Conservation (phyloP, 768 basidiomycete species). For the Chlorophyllum brunneum region DNA sequence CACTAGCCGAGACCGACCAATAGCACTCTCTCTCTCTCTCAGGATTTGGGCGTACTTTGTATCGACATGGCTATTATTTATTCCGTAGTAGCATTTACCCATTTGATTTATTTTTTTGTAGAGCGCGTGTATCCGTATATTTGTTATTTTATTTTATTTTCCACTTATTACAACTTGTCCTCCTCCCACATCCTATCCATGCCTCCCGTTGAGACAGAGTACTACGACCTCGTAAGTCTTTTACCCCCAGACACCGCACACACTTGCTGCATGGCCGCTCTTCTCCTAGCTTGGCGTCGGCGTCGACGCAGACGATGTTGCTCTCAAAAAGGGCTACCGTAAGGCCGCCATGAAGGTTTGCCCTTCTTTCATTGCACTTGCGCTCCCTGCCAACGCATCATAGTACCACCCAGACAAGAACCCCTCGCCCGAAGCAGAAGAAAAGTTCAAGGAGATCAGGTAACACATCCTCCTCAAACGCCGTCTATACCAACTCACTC, state of each 20-base stretch:
- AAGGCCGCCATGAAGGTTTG: constrained; percentile 90
- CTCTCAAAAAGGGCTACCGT: constrained; percentile 92
- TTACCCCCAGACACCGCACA: too few relatives aligned
- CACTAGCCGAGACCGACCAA: too few relatives aligned
- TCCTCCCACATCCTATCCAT: constrained; percentile 31
- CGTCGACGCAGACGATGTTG: constrained; percentile 71
- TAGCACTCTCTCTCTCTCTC: too few relatives aligned
- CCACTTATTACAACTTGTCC: background rate
- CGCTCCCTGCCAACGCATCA: constrained; percentile 1
- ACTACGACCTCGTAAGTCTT: constrained; percentile 73
- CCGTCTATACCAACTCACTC: background rate
- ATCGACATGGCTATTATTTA: background rate
- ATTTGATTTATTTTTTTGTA: too few relatives aligned
- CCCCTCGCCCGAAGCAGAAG: constrained; percentile 85
- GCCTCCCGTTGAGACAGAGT: constrained; percentile 89
- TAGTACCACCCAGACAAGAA: constrained; percentile 98
- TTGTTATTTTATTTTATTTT: background rate
- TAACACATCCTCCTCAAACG: constrained; percentile 22
- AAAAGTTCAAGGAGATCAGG: constrained; percentile 97
- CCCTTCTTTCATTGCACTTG: constrained; percentile 11
- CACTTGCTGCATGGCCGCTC: background rate
- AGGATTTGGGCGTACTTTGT: too few relatives aligned
- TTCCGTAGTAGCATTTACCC: too few relatives aligned
- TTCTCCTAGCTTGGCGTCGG: constrained; percentile 59
- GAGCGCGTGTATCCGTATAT: background rate